Base-by-base conservation (phyloP, 345 rosid species). In the Litchi chinensis region DNA sequence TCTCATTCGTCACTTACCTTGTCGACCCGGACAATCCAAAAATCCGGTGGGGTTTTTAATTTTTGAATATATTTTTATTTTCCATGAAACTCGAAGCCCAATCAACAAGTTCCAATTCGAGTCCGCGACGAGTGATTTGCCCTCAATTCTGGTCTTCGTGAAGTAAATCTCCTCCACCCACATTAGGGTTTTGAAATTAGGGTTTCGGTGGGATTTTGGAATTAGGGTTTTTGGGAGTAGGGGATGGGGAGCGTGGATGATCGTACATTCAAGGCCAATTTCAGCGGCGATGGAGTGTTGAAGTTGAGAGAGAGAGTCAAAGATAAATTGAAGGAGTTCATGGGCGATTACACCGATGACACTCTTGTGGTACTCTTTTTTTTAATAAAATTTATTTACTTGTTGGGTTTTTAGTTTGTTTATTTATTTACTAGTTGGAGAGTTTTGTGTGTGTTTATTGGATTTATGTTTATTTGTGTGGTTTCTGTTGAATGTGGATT, bases 291-390 rank as follows among this genome's bases (percentile, higher is more conserved):
- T 19, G 99, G 99, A 76, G 95, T 83, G 43, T 86, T 86, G 1
- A 90, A 82, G 86, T 82, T 97, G 89, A 90, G 92, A 82, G 91
- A 90, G 28, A 79, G 70, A 73, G 93, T 97, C 65, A 91, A 66
- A 78, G 90, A 85, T 71, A 97, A 94, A 81, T 93, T 97, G 70
- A 93, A 94, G 89, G 98, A 97, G 88, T 93, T 86, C 82, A 93
- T 97, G 98, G 98, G 96, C 62, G 95, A 97, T 79, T 97, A 97
- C 87, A 91, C 99, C 19, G 99, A 97, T 80, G 98, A 97, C 75
- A 92, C 88, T 68, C 99, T 97, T 24, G 98, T 94, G 98, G 98
- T 97, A 86, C 75, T 64, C 21, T 43, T 0, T 28, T 19, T 22
- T 21, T 32, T n/a, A n/a, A 32, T 32, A 32, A 32, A 32, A 59